A percentile compares a stretch with the other conserved stretches of the same genome.
phyloP scores from a whole-genome alignment of 2,329 filamentous ascomycete genomes.

The Xylariaceae sp. region DNA sequence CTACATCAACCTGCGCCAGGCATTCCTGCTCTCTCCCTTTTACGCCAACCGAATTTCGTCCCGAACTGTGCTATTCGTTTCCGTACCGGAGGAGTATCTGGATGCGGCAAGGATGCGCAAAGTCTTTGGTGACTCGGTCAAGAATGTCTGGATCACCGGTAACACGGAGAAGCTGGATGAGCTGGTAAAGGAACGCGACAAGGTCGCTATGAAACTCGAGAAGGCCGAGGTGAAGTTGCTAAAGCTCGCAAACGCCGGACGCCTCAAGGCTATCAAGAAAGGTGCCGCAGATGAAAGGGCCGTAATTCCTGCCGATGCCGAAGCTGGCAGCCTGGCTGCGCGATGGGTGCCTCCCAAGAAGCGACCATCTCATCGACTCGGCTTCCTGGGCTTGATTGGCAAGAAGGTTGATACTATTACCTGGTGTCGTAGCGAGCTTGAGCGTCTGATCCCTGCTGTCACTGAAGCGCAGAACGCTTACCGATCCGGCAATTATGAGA shows the following conservation, averaged over 20 bases:
- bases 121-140: slow-evolving; percentile 78
- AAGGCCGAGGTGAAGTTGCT: slow-evolving; percentile 83
- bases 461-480: slow-evolving; percentile 65
- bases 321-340: slow-evolving; percentile 67
- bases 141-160: slow-evolving; percentile 77
- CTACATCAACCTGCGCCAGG: slow-evolving; percentile 89
- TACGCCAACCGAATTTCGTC: slow-evolving; percentile 85
- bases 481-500: slow-evolving; percentile 57
- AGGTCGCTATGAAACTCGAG: slow-evolving; percentile 77
- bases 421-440: slow-evolving; percentile 76
- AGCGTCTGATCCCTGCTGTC: slow-evolving; percentile 68
- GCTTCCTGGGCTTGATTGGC: slow-evolving; percentile 65
- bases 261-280: slow-evolving; percentile 65
- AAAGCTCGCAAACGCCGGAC: slow-evolving; percentile 68
- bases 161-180: slow-evolving; percentile 75
- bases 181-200: slow-evolving; percentile 75
- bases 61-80: slow-evolving; percentile 83
- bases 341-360: slow-evolving; percentile 71
- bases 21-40: slow-evolving; percentile 79
- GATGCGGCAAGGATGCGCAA: slow-evolving; percentile 71
- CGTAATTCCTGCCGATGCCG: slow-evolving; percentile 53
- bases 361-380: slow-evolving; percentile 71
- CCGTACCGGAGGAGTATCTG: slow-evolving; percentile 75
- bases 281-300: slow-evolving; percentile 36
- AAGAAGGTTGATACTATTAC: slow-evolving; percentile 94